phyloP scores from a whole-genome alignment of 2,329 filamentous ascomycete species.

The Cordyceps javanica region DNA sequence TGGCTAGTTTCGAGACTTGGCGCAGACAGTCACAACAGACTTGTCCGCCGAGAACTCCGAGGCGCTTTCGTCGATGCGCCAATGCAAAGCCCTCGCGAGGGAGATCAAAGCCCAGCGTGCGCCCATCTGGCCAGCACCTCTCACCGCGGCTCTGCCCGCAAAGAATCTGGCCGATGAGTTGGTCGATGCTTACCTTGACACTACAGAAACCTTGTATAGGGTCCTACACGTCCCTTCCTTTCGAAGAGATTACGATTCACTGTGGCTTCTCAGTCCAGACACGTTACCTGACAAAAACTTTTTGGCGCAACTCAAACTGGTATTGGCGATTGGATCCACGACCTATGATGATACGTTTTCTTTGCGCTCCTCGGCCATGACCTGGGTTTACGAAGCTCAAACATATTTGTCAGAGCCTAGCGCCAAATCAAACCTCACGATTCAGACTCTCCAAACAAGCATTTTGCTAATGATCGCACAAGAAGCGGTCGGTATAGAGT shows the following conservation, averaged over 20 bases:
- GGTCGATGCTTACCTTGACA: conserved; percentile 42
- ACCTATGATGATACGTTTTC: conserved; percentile 45
- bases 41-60: conserved; percentile 31
- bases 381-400: conserved; percentile 53
- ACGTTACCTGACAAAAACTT: conserved; percentile 35
- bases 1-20: conserved; percentile 36
- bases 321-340: conserved; percentile 51
- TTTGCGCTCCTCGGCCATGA: conserved; percentile 40
- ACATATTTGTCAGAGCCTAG: conserved; percentile 47
- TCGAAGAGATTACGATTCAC: conserved; percentile 38
- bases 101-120: conserved; percentile 43
- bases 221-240: conserved; percentile 48
- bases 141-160: conserved; percentile 39
- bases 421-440: conserved; percentile 43
- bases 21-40: conserved; percentile 37
- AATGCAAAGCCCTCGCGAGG: conserved; percentile 47
- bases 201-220: conserved; percentile 41
- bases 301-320: conserved; percentile 50
- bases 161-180: conserved; percentile 41
- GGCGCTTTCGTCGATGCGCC: conserved; percentile 31
- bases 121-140: conserved; percentile 40
- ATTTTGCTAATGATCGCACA: conserved; percentile 38
- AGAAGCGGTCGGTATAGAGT: conserved; percentile 31
- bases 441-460: conserved; percentile 43
- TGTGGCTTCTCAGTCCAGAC: conserved; percentile 40